These are phyloP conservation scores for Geotrichum histeridarum DNA, from an alignment of 1,139 yeast genomes.

Conservation along the genomic window DNA sequence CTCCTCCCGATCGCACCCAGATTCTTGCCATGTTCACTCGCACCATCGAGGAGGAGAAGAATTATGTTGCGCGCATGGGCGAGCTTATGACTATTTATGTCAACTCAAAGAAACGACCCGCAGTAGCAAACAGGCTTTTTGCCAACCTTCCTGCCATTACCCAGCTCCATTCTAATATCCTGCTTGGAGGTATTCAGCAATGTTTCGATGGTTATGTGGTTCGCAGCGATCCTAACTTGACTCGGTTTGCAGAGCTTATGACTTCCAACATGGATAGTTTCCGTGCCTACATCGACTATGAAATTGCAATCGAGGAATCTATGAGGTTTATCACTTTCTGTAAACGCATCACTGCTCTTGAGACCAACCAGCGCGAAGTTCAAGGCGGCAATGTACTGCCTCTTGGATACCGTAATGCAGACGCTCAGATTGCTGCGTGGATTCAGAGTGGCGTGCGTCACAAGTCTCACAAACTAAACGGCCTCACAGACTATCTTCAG, in stretches of 20 bases:
- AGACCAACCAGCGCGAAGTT: conserved; percentile 19
- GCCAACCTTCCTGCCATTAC: conserved; percentile 26
- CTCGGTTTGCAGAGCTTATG: conserved; percentile 20
- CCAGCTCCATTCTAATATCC: conserved; percentile 25
- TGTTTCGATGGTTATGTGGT: conserved; percentile 20
- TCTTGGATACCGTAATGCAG: conserved; percentile 26
- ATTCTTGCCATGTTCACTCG: conserved; percentile 18
- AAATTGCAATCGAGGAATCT: conserved; percentile 18
- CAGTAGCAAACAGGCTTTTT: conserved; percentile 24
- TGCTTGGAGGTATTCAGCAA: conserved; percentile 24
- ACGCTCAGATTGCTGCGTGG: conserved; percentile 30
- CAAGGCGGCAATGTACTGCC: conserved; percentile 19
- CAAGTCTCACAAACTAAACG: conserved; percentile 23
- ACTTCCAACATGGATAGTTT: conserved; percentile 21
- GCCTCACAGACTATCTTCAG: conserved; percentile 26
- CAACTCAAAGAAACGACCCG: conserved; percentile 19
- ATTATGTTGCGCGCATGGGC: conserved; percentile 24
- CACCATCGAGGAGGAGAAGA: conserved; percentile 26
- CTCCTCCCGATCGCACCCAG: conserved; percentile 11
- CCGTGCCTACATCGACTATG: conserved; percentile 21
- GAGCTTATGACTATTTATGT: conserved; percentile 27
- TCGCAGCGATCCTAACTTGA: conserved; percentile 17
- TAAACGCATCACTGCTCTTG: conserved; percentile 18
- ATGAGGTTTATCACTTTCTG: conserved; percentile 17
- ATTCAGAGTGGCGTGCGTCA: conserved; percentile 17